Evolutionary conservation across 192 early-diverging fungal genomes (phyloP), one percentile per base, ranked within the genome.

Genomic region (Gamsiella multidivaricata): DNA sequence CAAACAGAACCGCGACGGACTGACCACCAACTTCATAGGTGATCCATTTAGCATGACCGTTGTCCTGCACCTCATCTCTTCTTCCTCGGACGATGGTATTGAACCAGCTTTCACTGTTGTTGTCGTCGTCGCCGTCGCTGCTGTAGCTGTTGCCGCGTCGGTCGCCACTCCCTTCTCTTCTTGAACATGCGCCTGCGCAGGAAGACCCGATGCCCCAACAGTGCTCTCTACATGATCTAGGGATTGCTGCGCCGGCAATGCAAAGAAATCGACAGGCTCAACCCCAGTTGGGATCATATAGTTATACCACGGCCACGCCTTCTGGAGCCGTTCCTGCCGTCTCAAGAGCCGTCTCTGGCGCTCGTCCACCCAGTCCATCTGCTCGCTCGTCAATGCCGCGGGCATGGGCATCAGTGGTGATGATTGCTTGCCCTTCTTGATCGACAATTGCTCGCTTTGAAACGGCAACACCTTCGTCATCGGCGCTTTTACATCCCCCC

Each of bases 241-340:
- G 14, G 28, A n/a, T 37, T 58, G 50, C 18, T 67, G 32, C 20
- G 45, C 25, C 3, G 60, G 49, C 43, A 41, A 22, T 10, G 46
- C 58, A 53, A 69, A 69, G 39, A 78, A 78, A 43, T 78, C 74
- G 3, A 68, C 65, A 18, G 74, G 74, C 54, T 78, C 74, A 29
- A 78, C 69, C 4, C 74, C 74, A 20, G 57, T 5, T 1, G 74
- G 74, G 23, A 78, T 69, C 18, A 66, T 78, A n/a, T 61, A 78
- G 23, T 62, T 61, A 49, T 78, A 78, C 74, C 74, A 78, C 28
- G 74, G 74, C 74, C 74, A 78, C 34, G 59, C 60, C 18, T 34
- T 54, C 41, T 78, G 65, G 3, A 78, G 15, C 11, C 33, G 52
- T 5, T 33, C 50, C 28, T 78, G 65, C 18, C 26, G 58, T 17